Conservation (phyloP, 257 asterid genomes). For the Anisodus tanguticus region DNA sequence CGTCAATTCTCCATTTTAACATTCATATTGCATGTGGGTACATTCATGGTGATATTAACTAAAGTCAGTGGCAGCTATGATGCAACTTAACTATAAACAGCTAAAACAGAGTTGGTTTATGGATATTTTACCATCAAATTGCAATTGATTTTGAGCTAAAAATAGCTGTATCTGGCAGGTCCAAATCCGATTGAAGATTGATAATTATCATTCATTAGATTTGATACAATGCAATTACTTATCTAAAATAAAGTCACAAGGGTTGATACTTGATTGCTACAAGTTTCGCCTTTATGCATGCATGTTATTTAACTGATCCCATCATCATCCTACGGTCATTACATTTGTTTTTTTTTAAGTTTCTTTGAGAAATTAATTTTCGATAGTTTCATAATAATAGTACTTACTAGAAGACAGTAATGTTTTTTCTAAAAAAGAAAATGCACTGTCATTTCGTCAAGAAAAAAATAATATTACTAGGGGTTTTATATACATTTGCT, state of each 20-base stretch:
- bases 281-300: slow-evolving; percentile 26
- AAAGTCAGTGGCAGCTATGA: slow-evolving; percentile 26
- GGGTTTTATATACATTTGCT: no score
- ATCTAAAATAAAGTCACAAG: not conserved
- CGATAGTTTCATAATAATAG: not conserved
- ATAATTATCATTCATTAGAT: slow-evolving; percentile 21
- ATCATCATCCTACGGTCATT: not conserved
- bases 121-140: slow-evolving; percentile 20
- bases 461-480: no score
- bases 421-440: no score
- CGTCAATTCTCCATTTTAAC: not conserved
- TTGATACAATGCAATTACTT: not conserved
- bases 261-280: slow-evolving; percentile 29
- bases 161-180: slow-evolving; percentile 18
- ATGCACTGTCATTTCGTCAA: no score
- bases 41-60: no score
- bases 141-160: not conserved
- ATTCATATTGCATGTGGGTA: slow-evolving; percentile 21
- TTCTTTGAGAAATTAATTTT: not conserved
- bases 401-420: not conserved
- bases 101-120: slow-evolving; percentile 9
- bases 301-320: not conserved
- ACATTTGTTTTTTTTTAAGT: not conserved
- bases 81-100: slow-evolving; percentile 26
- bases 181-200: slow-evolving; percentile 14